Evolutionary conservation across 1,284 basidiomycete genomes (phyloP).

Genomic region (Butyriboletus appendiculatus): DNA sequence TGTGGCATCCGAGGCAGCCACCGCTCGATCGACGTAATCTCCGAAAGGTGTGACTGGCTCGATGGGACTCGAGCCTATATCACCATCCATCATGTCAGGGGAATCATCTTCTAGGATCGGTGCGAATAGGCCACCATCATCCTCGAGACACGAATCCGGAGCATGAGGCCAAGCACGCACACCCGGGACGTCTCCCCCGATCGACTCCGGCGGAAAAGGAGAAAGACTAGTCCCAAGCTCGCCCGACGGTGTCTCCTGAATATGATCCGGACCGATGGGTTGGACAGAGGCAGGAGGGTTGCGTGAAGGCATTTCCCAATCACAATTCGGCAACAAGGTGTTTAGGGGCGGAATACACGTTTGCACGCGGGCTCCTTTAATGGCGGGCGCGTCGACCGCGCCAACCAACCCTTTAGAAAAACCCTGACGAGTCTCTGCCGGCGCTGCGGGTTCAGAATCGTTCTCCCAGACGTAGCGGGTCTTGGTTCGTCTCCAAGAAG

Average conservation of each 20-base stretch:
- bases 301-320: conserved; percentile 19
- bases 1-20: conserved; percentile 44
- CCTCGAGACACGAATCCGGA: conserved; percentile 22
- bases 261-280: conserved; percentile 39
- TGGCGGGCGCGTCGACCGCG: conserved; percentile 68
- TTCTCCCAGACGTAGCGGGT: conserved; percentile 66
- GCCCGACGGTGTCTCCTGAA: background rate
- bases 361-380: conserved; percentile 81
- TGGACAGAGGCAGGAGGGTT: conserved; percentile 35
- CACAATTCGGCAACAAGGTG: conserved; percentile 31
- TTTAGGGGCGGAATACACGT: conserved; percentile 78
- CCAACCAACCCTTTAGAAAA: conserved; percentile 73
- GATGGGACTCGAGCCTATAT: conserved; percentile 63
- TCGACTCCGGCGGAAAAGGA: conserved; percentile 13
- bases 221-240: conserved; percentile 29
- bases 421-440: conserved; percentile 42
- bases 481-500: conserved; percentile 68
- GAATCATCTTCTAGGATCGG: conserved; percentile 69
- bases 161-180: conserved; percentile 21
- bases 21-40: conserved; percentile 70
- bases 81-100: conserved; percentile 52
- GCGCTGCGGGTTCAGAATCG: conserved; percentile 31
- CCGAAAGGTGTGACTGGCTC: conserved; percentile 75
- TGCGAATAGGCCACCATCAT: conserved; percentile 54
- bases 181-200: conserved; percentile 2